Conservation (phyloP, 208 protist species). For the Angomonas ambiguus region DNA sequence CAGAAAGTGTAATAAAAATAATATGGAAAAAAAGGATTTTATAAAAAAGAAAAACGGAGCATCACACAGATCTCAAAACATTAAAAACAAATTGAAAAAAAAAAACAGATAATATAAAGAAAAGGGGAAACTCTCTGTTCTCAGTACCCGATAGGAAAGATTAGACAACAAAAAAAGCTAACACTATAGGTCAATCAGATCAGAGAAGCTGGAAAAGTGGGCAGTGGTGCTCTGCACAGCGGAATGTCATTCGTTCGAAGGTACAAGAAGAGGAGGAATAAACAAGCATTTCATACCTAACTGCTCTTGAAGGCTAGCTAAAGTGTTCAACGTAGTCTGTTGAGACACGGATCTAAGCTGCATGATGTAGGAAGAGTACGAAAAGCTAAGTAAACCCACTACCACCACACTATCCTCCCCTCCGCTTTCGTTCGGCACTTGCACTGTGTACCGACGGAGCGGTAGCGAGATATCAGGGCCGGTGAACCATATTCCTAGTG, state of each 20-base stretch:
- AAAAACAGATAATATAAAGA: conserved; percentile 8
- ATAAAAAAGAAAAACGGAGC: not conserved
- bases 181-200: not conserved
- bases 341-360: conserved; percentile 44
- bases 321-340: conserved; percentile 31
- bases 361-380: conserved; percentile 79
- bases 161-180: conserved; percentile 6
- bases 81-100: not conserved
- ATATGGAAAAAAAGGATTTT: conserved; percentile 7
- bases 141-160: conserved; percentile 5
- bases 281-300: conserved; percentile 47
- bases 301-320: conserved; percentile 40
- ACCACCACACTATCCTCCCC: conserved; percentile 38
- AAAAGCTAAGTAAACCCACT: conserved; percentile 58
- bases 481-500: conserved; percentile 66
- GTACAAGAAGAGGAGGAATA: conserved; percentile 43
- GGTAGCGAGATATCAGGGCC: conserved; percentile 55
- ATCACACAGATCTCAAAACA: not conserved
- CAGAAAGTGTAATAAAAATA: conserved; percentile 6
- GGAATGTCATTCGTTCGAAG: not conserved
- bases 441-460: conserved; percentile 57
- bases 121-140: not conserved
- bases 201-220: not conserved
- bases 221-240: too few relatives aligned
- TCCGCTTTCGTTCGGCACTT: conserved; percentile 28